phyloP scores from a whole-genome alignment of 2,329 filamentous ascomycete genomes.

The Colletotrichum falcatum region DNA sequence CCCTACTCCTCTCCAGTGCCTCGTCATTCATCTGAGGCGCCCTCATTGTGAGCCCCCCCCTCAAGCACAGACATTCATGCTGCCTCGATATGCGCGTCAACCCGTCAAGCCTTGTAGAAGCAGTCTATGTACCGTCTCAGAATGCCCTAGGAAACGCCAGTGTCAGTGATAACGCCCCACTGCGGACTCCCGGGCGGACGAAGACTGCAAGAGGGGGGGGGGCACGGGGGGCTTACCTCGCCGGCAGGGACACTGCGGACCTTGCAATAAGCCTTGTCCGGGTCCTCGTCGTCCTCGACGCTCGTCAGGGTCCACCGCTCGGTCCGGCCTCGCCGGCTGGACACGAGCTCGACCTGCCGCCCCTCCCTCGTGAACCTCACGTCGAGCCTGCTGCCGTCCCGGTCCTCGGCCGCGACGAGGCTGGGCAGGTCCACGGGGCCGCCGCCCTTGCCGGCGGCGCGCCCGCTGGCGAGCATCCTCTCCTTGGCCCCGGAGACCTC shows the following conservation, averaged over 20 bases:
- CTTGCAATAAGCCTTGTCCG: not conserved
- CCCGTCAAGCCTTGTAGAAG: not conserved
- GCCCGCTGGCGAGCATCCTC: conserved; percentile 41
- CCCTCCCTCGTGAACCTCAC: not conserved
- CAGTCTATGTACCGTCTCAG: not conserved
- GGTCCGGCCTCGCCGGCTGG: not conserved
- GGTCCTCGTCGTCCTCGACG: conserved; percentile 45
- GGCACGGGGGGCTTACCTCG: too few relatives aligned
- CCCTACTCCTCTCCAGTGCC: not conserved
- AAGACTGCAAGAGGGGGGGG: not conserved
- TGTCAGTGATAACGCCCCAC: not conserved
- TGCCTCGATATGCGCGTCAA: not conserved
- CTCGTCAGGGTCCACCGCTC: not conserved
- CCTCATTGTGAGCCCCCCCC: not conserved
- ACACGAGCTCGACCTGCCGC: conserved; percentile 2
- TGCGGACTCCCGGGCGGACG: rapidly evolving
- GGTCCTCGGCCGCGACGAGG: not conserved
- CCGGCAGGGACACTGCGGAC: not conserved
- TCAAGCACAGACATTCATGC: not conserved
- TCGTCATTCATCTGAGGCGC: too few relatives aligned
- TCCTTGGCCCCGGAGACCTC: not conserved
- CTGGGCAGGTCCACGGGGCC: conserved; percentile 29
- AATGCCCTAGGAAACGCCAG: not conserved
- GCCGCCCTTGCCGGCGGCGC: conserved; percentile 47
- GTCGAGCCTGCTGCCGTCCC: not conserved